A percentile compares a stretch with the other conserved stretches of the same genome.
Evolutionary conservation across 2,329 filamentous ascomycete genomes (phyloP).

Genomic region (Pezicula rhizophila): DNA sequence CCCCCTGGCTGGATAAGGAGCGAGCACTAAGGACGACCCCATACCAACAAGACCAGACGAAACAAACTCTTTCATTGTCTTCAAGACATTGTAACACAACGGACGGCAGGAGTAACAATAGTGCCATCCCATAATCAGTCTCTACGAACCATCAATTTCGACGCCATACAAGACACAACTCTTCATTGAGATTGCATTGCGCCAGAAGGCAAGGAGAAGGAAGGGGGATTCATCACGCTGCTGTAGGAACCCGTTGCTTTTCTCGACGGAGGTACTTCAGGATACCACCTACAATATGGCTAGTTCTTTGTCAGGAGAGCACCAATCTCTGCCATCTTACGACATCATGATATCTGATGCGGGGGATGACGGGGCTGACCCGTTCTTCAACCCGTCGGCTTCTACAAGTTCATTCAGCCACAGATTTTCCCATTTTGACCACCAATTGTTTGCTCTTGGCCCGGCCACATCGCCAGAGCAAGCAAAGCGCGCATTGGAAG

Average conservation of each 20-base stretch:
- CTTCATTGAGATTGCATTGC: too few species aligned
- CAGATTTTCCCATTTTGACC: conserved; percentile 79
- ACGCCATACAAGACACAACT: too few species aligned
- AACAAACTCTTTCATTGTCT: background rate
- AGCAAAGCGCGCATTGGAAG: conserved; percentile 81
- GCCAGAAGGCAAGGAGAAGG: too few species aligned
- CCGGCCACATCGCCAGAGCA: conserved; percentile 75
- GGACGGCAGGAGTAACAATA: too few species aligned
- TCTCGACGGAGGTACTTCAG: background rate
- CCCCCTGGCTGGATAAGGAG: background rate
- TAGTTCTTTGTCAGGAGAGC: conserved; percentile 20
- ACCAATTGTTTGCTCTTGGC: conserved; percentile 70
- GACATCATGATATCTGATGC: conserved; percentile 10
- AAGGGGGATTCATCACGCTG: too few species aligned
- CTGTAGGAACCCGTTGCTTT: too few species aligned
- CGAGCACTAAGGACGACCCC: background rate
- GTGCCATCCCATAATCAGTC: too few species aligned
- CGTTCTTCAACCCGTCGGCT: conserved; percentile 48
- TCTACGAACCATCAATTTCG: too few species aligned
- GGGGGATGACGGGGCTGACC: conserved; percentile 24
- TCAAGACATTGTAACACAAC: too few species aligned
- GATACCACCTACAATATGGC: conserved; percentile 27
- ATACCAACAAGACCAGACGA: background rate
- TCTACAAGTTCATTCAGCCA: conserved; percentile 55
- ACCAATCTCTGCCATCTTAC: conserved; percentile 17